Evolutionary conservation across 768 basidiomycete species (phyloP).

Genomic region (Russula lepida): DNA sequence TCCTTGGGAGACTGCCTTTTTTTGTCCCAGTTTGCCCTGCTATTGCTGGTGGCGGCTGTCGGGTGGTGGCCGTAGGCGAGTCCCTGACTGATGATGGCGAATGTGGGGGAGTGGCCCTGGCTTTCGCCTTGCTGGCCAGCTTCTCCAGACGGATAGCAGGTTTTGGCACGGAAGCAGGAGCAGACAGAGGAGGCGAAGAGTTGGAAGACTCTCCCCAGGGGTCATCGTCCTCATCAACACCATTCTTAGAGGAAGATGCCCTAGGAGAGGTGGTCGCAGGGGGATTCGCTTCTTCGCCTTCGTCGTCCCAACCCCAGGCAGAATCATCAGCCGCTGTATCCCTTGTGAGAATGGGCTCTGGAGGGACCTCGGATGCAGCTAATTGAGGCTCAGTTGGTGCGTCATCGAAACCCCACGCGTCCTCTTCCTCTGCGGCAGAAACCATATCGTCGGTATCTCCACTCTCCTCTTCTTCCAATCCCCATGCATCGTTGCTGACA

Average conservation of each 20-base stretch:
- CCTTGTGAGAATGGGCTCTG: constrained; percentile 6
- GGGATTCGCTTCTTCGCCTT: constrained; percentile 29
- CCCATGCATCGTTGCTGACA: constrained; percentile 37
- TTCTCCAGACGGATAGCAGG: constrained; percentile 52
- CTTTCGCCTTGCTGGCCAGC: constrained; percentile 47
- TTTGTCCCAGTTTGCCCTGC: background rate
- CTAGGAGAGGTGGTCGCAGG: background rate
- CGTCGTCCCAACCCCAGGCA: constrained; percentile 75
- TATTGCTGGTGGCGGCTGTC: constrained; percentile 27
- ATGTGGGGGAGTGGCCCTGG: constrained; percentile 31
- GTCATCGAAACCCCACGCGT: constrained; percentile 37
- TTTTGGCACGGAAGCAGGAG: constrained; percentile 34
- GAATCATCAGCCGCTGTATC: constrained; percentile 29
- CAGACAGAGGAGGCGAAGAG: constrained; percentile 25
- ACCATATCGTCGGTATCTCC: constrained; percentile 18
- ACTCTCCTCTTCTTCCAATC: constrained; percentile 33
- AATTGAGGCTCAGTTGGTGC: constrained; percentile 35
- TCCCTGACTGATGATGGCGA: constrained; percentile 5
- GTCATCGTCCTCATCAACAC: constrained; percentile 51
- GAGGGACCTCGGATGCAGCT: background rate
- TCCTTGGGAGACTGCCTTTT: background rate
- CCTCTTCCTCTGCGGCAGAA: constrained; percentile 24
- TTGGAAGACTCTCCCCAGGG: constrained; percentile 51
- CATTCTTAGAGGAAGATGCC: constrained; percentile 26
- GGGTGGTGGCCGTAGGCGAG: constrained; percentile 21